These are phyloP conservation scores for bread wheat (Triticum aestivum) DNA, from an alignment of 176 grass and related monocot species.

Conservation along the genomic window IWGSC_CS_RefSeq_v2.1 NC_057810.1:447644215-447644714, in stretches of 20 bases:
- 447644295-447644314: no score
- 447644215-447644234: no score
- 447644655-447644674: not conserved
- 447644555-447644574: not conserved
- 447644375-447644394: not conserved
- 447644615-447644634: not conserved
- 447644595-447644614: no score
- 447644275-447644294: no score
- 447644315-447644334: not conserved
- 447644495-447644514: not conserved
- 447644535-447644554: not conserved
- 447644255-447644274: no score
- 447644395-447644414: not conserved
- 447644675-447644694: not conserved
- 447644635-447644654: not conserved
- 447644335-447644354: not conserved
- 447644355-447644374: not conserved
- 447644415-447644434: not conserved
- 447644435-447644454: not conserved
- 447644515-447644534: not conserved
- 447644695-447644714: not conserved
- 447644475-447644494: not conserved
- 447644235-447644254: no score
- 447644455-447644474: not conserved
- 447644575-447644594: no score